Evolutionary conservation across 164 flowering plant genomes (phyloP).

Genomic region (Vitis rotundifolia): DNA sequence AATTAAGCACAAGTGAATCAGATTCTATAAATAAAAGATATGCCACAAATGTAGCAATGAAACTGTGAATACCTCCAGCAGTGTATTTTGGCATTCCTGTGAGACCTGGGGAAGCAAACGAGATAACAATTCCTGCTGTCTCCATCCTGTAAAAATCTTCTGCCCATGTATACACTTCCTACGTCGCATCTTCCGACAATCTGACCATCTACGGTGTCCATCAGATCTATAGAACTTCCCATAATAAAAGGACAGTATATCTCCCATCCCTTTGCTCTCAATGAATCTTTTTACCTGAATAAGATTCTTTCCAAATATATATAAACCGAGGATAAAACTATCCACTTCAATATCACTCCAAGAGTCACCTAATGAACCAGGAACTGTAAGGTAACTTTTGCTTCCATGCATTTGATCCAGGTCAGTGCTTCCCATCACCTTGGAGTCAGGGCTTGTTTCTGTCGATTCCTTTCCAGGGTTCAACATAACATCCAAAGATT

Average conservation of each 20-base stretch:
- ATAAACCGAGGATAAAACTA: constrained; percentile 23
- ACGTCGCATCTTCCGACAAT: constrained; percentile 11
- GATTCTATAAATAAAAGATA: not conserved
- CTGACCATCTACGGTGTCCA: constrained; percentile 22
- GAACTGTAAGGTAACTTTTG: constrained; percentile 8
- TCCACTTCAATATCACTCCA: constrained; percentile 21
- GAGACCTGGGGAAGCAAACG: constrained; percentile 15
- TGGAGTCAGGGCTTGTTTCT: too few species aligned
- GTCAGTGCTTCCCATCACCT: too few species aligned
- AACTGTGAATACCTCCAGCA: constrained; percentile 18
- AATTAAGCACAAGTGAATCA: too few species aligned
- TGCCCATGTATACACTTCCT: constrained; percentile 18
- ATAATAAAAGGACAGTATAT: constrained; percentile 25
- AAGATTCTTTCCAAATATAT: constrained; percentile 33
- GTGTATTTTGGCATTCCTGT: constrained; percentile 11
- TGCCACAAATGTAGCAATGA: not conserved
- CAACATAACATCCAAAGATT: not conserved
- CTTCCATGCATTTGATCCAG: not conserved
- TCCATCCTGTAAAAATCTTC: constrained; percentile 21
- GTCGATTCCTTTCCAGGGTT: not conserved
- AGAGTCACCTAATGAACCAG: constrained; percentile 16
- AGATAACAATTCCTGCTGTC: constrained; percentile 24
- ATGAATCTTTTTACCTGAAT: constrained; percentile 24
- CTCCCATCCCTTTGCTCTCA: constrained; percentile 23
- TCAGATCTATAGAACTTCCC: constrained; percentile 25